Conservation (phyloP, 441 rosid species). For the Adansonia madagascariensis region DNA sequence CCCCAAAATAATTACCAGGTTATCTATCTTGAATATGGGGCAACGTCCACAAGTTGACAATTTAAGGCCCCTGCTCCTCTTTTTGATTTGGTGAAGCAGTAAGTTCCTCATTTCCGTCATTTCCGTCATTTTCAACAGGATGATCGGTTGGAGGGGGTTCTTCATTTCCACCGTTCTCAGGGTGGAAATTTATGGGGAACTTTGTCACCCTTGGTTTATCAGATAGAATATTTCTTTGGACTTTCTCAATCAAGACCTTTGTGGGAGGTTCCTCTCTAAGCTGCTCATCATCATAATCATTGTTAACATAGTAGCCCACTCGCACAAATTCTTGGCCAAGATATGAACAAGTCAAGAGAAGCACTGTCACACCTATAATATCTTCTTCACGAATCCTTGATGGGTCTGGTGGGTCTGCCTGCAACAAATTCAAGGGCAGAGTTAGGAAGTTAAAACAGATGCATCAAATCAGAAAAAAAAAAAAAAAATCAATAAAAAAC, state of each 20-base stretch:
- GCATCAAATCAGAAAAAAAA: conserved; percentile 14
- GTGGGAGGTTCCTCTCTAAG: conserved; percentile 75
- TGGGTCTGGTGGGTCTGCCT: conserved; percentile 83
- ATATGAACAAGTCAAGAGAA: conserved; percentile 72
- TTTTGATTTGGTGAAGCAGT: conserved; percentile 39
- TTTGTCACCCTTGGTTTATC: conserved; percentile 83
- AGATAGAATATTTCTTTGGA: conserved; percentile 68
- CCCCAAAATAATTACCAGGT: conserved; percentile 21
- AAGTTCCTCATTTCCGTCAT: conserved; percentile 41
- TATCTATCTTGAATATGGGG: neutral
- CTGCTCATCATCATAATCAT: conserved; percentile 75
- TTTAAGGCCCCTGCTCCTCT: conserved; percentile 38
- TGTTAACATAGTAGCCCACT: conserved; percentile 79
- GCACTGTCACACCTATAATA: conserved; percentile 78
- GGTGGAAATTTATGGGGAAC: conserved; percentile 78
- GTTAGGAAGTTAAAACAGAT: neutral
- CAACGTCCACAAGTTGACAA: neutral
- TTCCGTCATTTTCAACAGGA: conserved; percentile 43
- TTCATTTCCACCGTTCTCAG: conserved; percentile 52
- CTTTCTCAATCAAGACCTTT: conserved; percentile 62
- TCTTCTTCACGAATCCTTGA: conserved; percentile 76
- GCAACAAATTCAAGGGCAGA: conserved; percentile 25
- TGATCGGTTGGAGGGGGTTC: conserved; percentile 48
- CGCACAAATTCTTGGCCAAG: conserved; percentile 74
- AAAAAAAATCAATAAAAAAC: neutral